Conservation (phyloP, 2,329 filamentous ascomycete species). For the Fonsecaea pugnacius region DNA sequence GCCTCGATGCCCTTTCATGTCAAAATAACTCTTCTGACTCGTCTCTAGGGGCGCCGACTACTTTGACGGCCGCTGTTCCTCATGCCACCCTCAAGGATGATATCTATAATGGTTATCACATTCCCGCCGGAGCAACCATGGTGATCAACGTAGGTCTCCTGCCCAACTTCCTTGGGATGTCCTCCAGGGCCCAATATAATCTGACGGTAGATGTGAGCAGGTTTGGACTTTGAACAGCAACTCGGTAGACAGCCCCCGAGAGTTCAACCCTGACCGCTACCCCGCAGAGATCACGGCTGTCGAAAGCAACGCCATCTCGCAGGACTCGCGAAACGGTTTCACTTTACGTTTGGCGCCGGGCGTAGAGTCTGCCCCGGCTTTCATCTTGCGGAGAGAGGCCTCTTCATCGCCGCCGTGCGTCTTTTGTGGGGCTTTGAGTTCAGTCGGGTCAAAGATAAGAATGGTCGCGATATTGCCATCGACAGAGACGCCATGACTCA, state of each 20-base stretch:
- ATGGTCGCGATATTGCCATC: too few relatives aligned
- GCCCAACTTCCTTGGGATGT: too few relatives aligned
- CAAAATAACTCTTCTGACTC: not conserved
- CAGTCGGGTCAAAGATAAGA: too few relatives aligned
- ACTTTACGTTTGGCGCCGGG: not conserved
- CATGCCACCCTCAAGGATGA: not conserved
- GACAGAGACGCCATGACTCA: too few relatives aligned
- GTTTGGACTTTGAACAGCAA: slow-evolving; percentile 3
- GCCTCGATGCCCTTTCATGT: too few relatives aligned
- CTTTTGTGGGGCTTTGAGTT: not conserved
- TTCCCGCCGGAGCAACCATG: not conserved
- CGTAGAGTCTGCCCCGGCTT: not conserved
- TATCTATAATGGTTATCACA: not conserved
- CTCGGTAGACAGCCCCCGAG: not conserved
- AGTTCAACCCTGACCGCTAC: not conserved
- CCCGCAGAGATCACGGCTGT: too few relatives aligned
- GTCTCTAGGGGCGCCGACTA: not conserved
- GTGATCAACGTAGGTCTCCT: not conserved
- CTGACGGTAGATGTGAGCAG: too few relatives aligned
- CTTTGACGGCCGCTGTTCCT: slow-evolving; percentile 1
- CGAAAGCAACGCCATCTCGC: not conserved
- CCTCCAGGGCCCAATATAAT: too few relatives aligned
- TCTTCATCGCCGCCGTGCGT: not conserved
- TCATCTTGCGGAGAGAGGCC: not conserved
- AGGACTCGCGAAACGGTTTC: not conserved